Evolutionary conservation across 2,329 filamentous ascomycete genomes (phyloP), one percentile per base, ranked within the genome.

Genomic region (Microcyclosporella mali): DNA sequence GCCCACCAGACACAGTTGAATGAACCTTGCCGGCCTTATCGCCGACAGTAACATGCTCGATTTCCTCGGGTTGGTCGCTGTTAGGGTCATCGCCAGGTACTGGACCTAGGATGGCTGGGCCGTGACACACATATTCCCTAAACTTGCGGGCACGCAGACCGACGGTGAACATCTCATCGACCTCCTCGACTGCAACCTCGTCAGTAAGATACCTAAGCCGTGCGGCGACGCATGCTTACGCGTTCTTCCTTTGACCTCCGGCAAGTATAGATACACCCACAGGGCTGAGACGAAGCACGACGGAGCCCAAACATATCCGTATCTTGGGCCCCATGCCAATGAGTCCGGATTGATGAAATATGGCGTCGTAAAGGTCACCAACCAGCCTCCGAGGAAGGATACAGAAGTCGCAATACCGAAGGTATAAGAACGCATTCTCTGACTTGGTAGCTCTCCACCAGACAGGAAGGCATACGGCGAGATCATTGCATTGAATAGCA

Each of bases 311-410:
- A 79, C 76, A 50, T 74, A 79, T 2, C 75, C 70, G 40, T 79
- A 78, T 45, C 72, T 72, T 0, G 76, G 75, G 0, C 75, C 76
- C 75, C 75, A 80, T 51, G 73, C 71, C 30, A 80, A 58, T 1
- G 70, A 59, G 11, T 63, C 57, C 0, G 73, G 71, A 49, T 79
- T 79, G 59, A 80, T 79, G 51, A 79, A 79, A 52, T 79, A 78
- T 0, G 75, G 75, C 2, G 75, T 74, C 0, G 75, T 79, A 50
- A 78, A 79, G 0, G 73, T 77, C 0, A 73, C 73, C 6, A 75
- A 64, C 75, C 75, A 78, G 51, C 75, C 75, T 2, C 72, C 70
- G 8, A 77, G 63, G 57, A 79, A 79, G 0, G 71, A 74, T 16
- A 75, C 60, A 3, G 73, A 71, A 0, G 74, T 71, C 0, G 75